These are phyloP conservation scores for Forsythia viridissima DNA, from an alignment of 257 asterid species.

Conservation along the genomic window DNA sequence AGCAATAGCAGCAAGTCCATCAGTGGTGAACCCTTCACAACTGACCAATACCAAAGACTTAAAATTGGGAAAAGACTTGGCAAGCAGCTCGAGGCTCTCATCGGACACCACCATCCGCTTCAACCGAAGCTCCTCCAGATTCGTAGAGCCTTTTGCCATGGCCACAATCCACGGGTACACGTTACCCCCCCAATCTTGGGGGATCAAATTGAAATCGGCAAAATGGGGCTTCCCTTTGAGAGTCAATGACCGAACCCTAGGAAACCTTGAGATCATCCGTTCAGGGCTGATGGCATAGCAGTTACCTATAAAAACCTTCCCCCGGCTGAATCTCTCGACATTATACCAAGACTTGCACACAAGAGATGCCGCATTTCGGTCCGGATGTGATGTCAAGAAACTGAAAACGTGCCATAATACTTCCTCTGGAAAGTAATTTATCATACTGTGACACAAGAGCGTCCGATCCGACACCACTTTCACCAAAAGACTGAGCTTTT, in stretches of 20 bases:
- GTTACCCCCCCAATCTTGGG: conserved; percentile 74
- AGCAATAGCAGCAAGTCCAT: conserved; percentile 88
- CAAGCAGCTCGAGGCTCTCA: not conserved
- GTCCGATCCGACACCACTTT: conserved; percentile 19
- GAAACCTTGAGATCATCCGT: conserved; percentile 22
- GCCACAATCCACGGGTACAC: conserved; percentile 75
- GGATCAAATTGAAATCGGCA: conserved; percentile 72
- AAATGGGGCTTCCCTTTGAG: conserved; percentile 48
- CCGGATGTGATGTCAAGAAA: conserved; percentile 33
- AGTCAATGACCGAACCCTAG: conserved; percentile 28
- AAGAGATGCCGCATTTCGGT: conserved; percentile 29
- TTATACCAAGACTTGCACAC: conserved; percentile 36
- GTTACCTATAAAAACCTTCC: conserved; percentile 27
- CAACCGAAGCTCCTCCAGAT: conserved; percentile 62
- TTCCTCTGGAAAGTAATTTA: conserved; percentile 82
- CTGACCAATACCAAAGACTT: conserved; percentile 43
- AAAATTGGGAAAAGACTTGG: not conserved
- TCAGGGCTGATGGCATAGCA: conserved; percentile 28
- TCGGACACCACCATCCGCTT: conserved; percentile 25
- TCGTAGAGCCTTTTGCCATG: conserved; percentile 43
- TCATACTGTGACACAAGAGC: conserved; percentile 50
- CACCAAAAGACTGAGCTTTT: not conserved
- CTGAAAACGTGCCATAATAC: conserved; percentile 73
- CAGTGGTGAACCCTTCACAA: conserved; percentile 82
- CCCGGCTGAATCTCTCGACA: conserved; percentile 33